These are phyloP conservation scores for Grigorovia yakushimaensis DNA, from an alignment of 805 yeast species.

Conservation along the genomic window DNA sequence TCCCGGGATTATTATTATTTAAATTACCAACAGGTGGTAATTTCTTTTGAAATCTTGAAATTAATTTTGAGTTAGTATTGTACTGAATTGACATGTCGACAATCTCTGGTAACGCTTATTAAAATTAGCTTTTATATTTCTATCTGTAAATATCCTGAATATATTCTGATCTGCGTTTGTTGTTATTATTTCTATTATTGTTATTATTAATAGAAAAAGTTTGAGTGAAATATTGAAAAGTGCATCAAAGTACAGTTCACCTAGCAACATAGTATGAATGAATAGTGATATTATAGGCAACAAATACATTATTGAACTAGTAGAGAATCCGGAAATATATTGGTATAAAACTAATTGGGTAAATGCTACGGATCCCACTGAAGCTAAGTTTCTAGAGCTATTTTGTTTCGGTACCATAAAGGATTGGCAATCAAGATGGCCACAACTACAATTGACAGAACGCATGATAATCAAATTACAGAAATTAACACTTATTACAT, in stretches of 20 bases:
- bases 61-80: slow-evolving; percentile 23
- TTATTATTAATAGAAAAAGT: background rate
- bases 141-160: no score
- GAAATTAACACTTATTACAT: slow-evolving; percentile 15
- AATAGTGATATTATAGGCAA: background rate
- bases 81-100: slow-evolving; percentile 20
- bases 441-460: slow-evolving; percentile 4
- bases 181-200: background rate
- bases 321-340: slow-evolving; percentile 15
- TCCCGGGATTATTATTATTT: background rate
- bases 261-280: background rate
- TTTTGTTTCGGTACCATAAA: slow-evolving; percentile 22
- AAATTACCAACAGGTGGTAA: background rate
- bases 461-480: slow-evolving; percentile 16
- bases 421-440: slow-evolving; percentile 6
- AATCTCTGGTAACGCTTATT: no score
- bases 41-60: slow-evolving; percentile 21
- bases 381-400: slow-evolving; percentile 15
- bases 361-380: slow-evolving; percentile 2
- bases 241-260: background rate
- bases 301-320: background rate
- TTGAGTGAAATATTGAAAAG: background rate
- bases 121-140: no score
- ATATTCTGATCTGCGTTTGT: no score
- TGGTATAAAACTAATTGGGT: slow-evolving; percentile 24